Base-by-base conservation (phyloP, 2,329 filamentous ascomycete species). In the Colletotrichum plurivorum region DNA sequence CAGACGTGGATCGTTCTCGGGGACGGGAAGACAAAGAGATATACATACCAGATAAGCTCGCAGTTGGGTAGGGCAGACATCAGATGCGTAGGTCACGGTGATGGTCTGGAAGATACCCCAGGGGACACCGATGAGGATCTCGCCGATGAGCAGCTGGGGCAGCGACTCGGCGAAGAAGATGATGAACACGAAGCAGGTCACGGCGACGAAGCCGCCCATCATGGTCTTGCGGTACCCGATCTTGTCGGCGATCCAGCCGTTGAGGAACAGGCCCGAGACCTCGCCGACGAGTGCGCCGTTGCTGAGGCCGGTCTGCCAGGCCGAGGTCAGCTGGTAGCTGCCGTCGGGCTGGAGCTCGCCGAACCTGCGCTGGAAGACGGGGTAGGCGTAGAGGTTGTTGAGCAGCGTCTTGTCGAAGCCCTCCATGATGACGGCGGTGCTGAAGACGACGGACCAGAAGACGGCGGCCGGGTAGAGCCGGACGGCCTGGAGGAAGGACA, bases 241-340 rank as follows among this genome's bases (percentile, higher is more conserved):
- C 0, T 78, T 76, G 31, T 88, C 84, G 9, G 84, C 81, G 7
- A 87, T 74, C 65, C 82, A 78, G 15, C 87, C 87, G 66, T 82
- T 85, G 59, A 84, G 36, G 60, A 87, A 81, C 3, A 87, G 79
- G 2, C 87, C 87, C 2, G 88, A 48, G 22, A 89, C 84, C 63
- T 84, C 80, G 12, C 87, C 87, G 2, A 81, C 80, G 5, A 82
- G 78, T 0, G 82, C 80, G 10, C 82, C 86, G 52, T 86, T 87
- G 49, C 79, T 81, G 4, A 89, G 76, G 7, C 82, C 85, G 2
- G 85, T 81, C 73, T 88, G 86, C 87, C 87, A 89, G 0, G 81
- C 77, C 53, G 71, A 64, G 1, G 83, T 81, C 55, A 89, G 75
- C 67, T 86, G 77, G 67, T 86, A 86, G 0, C 71, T 76, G 1